Conservation (phyloP, 108 stramenopile genomes). For the Conticribra weissflogii region DNA sequence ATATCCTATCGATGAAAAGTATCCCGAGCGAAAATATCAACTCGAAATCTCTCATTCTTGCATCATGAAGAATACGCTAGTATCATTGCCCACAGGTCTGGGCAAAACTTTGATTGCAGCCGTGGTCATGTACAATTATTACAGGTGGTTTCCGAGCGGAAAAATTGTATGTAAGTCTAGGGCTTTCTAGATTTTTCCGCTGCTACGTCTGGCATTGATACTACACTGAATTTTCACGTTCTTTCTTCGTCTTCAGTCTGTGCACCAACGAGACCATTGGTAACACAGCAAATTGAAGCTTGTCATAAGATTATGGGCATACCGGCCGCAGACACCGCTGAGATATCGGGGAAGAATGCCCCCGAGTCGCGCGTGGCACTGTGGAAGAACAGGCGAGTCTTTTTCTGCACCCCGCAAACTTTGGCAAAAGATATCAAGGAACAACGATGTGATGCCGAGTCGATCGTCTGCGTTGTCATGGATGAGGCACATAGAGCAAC, state of each 20-base stretch:
- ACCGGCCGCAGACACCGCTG: slow-evolving; percentile 75
- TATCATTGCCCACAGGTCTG: slow-evolving; percentile 94
- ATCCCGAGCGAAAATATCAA: slow-evolving; percentile 89
- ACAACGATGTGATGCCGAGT: slow-evolving; percentile 48
- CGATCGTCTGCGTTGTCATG: slow-evolving; percentile 90
- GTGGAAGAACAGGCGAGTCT: slow-evolving; percentile 83
- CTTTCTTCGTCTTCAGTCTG: slow-evolving; percentile 34
- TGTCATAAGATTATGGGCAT: slow-evolving; percentile 79
- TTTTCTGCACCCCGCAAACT: slow-evolving; percentile 98
- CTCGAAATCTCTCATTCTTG: slow-evolving; percentile 73
- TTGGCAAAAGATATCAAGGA: slow-evolving; percentile 87
- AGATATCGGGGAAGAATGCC: slow-evolving; percentile 67
- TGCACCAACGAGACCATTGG: slow-evolving; percentile 96
- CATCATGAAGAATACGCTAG: slow-evolving; percentile 90
- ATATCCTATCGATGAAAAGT: slow-evolving; percentile 81
- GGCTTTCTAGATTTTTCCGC: no score
- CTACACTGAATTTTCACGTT: no score
- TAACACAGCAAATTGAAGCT: slow-evolving; percentile 94
- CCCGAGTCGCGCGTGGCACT: slow-evolving; percentile 47
- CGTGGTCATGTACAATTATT: slow-evolving; percentile 98
- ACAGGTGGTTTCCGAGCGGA: slow-evolving; percentile 83
- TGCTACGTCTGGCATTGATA: no score
- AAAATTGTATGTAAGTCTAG: slow-evolving; percentile 61
- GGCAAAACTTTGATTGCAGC: slow-evolving; percentile 99
- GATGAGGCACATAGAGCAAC: slow-evolving; percentile 97